Evolutionary conservation across 2,329 filamentous ascomycete species (phyloP), one percentile per base, ranked within the genome.

Genomic region (Cladosporium sphaerospermum): DNA sequence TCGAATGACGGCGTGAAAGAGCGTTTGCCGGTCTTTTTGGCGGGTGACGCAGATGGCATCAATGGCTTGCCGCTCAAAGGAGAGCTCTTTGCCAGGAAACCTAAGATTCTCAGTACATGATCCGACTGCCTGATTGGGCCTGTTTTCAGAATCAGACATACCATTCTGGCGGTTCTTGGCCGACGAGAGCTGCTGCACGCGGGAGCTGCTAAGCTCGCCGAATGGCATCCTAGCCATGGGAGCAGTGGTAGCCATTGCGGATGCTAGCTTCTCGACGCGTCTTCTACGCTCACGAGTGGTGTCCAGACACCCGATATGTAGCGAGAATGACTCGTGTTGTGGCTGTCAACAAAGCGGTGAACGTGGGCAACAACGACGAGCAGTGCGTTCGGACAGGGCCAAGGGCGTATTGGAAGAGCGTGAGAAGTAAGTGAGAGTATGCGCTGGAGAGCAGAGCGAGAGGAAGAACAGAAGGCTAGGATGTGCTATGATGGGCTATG

Each of bases 81-180:
- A 18, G 63, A 54, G 13, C 51, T 53, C 28, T 53, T 53, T 36
- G 51, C 37, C 14, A 53, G 43, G 13, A 53, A 47, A 16, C 51
- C 51, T 53, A 14, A n/a, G 9, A 28, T 56, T 16, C 49, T 56
- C 34, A 47, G 45, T 39, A 37, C 19, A 10, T 13, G 13, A 47
- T 18, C 9, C 8, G 10, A 9, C 11, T 23, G 19, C 14, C 28
- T 16, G 48, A 31, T 46, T 55, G 3, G 34, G 36, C 13, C 42
- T 31, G 31, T 47, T 19, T 47, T 34, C 7, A 28, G 18, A 34
- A 10, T 19, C 19, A 28, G 16, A 34, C 68, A 62, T 75, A 80
- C 78, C 75, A 73, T 80, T 80, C 64, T 91, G 87, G 69, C 84
- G 78, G 70, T 91, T 91, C 76, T 90, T 92, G 47, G 85, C 72